Base-by-base conservation (phyloP, 176 grass and related monocot species). In the Avena eriantha region DNA sequence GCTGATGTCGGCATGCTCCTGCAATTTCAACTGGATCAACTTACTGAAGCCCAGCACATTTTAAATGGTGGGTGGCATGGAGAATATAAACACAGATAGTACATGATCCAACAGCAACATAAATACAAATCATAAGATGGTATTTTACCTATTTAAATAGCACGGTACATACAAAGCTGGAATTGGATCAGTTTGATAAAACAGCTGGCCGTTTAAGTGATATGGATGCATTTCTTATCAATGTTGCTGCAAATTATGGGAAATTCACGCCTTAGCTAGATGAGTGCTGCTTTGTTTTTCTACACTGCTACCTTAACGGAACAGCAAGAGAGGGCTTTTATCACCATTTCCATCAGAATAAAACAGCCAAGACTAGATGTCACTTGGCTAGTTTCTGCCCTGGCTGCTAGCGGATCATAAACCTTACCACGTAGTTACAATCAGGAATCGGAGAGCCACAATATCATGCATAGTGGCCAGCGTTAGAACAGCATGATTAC, bases 1-100 rank as follows among this genome's bases (percentile, higher is more conserved):
- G 97, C 97, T 85, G 97, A 99, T 74, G 97, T 99, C 78, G 97
- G 97, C 97, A 99, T 99, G 80, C 97, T 99, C 94, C 97, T 99
- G 87, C 83, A 90, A 54, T 79, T 89, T 85, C 73, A 93, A 92
- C 79, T 78, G 18, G 73, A 76, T 83, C 75, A 87, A 35, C 12
- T 61, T 48, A 69, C 56, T 53, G 54, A 73, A 55, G 15, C 77
- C 79, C 17, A 65, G 3, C 61, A 19, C 48, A 66, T 39, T 39
- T 22, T 51, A 81, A 51, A 69, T 4, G 1, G 17, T 76, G 24
- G 73, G 8, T 76, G 49, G 24, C 24, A 55, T 76, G 73, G 8
- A 8, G 8, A 76, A 19, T 76, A 50, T 54, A 34, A 54, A 54
- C 48, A 9, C 24, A 31, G 16, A 12, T 10, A 21, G 1, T 67